These are phyloP conservation scores for Podospora comata DNA, from an alignment of 495 filamentous ascomycete genomes.

Conservation along the genomic window DNA sequence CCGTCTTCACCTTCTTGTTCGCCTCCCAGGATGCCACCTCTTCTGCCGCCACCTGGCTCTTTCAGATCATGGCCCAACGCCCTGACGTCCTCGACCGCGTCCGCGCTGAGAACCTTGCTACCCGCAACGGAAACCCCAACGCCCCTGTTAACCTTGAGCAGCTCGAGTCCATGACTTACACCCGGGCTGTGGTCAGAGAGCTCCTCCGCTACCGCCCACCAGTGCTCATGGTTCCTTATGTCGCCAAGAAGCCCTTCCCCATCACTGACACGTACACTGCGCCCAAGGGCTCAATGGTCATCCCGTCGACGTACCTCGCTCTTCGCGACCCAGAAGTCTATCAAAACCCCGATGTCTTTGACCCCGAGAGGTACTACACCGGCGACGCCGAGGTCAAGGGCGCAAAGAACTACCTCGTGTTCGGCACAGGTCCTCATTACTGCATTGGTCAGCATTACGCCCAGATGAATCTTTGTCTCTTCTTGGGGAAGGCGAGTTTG, in stretches of 20 bases:
- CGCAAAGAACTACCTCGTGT: conserved; percentile 95
- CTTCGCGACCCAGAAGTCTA: conserved; percentile 94
- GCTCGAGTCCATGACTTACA: conserved; percentile 85
- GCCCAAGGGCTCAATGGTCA: conserved; percentile 90
- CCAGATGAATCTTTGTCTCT: conserved; percentile 79
- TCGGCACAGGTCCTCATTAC: conserved; percentile 95
- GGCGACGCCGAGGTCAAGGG: conserved; percentile 84
- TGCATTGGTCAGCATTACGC: conserved; percentile 95
- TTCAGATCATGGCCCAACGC: conserved; percentile 91
- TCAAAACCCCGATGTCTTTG: conserved; percentile 79
- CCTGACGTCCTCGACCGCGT: conserved; percentile 87
- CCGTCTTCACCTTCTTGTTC: conserved; percentile 96
- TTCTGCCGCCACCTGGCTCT: conserved; percentile 89
- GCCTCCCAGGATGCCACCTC: conserved; percentile 96
- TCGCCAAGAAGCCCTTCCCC: conserved; percentile 93
- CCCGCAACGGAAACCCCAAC: conserved; percentile 73
- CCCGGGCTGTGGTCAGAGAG: conserved; percentile 90
- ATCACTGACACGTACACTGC: conserved; percentile 84
- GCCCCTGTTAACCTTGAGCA: conserved; percentile 73
- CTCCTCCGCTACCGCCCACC: conserved; percentile 92
- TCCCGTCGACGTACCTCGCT: conserved; percentile 85
- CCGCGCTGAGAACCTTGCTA: conserved; percentile 81
- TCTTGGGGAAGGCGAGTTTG: conserved; percentile 93
- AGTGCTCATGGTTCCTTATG: conserved; percentile 96
- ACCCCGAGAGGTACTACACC: conserved; percentile 89